Evolutionary conservation across 257 asterid species (phyloP).

Genomic region (Jasminum sambac): DNA sequence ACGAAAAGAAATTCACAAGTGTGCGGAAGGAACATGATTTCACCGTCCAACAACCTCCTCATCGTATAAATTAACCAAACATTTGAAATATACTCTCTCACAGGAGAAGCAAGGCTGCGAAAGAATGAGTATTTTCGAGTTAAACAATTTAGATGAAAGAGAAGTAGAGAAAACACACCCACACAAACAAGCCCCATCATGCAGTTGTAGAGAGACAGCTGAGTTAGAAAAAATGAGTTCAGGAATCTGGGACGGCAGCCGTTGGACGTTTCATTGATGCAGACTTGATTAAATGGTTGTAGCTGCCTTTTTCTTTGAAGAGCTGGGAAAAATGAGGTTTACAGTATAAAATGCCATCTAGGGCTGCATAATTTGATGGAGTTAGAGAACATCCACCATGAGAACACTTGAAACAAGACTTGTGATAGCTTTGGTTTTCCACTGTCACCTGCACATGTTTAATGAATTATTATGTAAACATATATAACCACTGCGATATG

Average conservation of each 20-base stretch:
- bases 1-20: background rate
- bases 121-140: background rate
- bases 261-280: slow-evolving; percentile 45
- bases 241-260: slow-evolving; percentile 44
- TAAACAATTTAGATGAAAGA: background rate
- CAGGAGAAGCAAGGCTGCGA: background rate
- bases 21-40: background rate
- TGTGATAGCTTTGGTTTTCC: slow-evolving; percentile 54
- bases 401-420: slow-evolving; percentile 51
- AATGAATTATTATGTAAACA: background rate
- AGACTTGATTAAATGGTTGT: slow-evolving; percentile 50
- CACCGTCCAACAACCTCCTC: background rate
- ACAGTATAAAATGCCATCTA: slow-evolving; percentile 50
- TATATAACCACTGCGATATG: background rate
- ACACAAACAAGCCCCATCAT: slow-evolving; percentile 23
- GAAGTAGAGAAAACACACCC: slow-evolving; percentile 15
- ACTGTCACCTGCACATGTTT: slow-evolving; percentile 39
- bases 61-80: background rate
- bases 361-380: slow-evolving; percentile 52
- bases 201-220: background rate
- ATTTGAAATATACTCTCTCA: background rate
- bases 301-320: slow-evolving; percentile 57
- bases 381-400: slow-evolving; percentile 54
- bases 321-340: slow-evolving; percentile 54
- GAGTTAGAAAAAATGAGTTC: background rate